phyloP scores from a whole-genome alignment of 2,329 filamentous ascomycete genomes.

The Diaporthe citriasiana region DNA sequence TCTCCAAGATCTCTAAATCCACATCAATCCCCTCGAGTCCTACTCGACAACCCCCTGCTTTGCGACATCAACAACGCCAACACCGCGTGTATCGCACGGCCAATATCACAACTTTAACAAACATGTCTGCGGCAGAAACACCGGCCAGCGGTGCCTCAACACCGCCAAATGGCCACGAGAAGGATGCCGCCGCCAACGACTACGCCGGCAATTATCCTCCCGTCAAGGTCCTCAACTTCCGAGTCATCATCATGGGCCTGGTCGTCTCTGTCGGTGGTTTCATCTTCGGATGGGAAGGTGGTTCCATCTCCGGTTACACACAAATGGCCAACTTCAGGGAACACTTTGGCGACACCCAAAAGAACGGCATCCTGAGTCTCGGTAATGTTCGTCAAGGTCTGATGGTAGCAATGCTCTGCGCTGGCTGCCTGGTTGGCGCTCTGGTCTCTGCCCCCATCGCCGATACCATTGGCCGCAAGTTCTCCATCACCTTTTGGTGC shows the following conservation, averaged over 20 bases:
- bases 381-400: constrained; percentile 42
- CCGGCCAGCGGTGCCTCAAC: constrained; percentile 40
- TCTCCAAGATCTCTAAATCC: constrained; percentile 13
- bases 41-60: constrained; percentile 14
- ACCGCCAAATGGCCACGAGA: constrained; percentile 40
- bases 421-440: constrained; percentile 58
- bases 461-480: constrained; percentile 70
- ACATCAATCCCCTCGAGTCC: constrained; percentile 1
- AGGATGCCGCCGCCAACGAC: constrained; percentile 6
- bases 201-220: constrained; percentile 40
- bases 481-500: constrained; percentile 66
- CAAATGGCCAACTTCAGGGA: constrained; percentile 41
- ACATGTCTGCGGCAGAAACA: constrained; percentile 38
- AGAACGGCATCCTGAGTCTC: constrained; percentile 29
- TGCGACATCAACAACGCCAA: constrained; percentile 29
- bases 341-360: constrained; percentile 35
- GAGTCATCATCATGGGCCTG: constrained; percentile 41
- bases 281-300: constrained; percentile 44
- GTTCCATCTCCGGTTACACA: constrained; percentile 42
- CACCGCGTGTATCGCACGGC: constrained; percentile 23
- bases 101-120: constrained; percentile 18
- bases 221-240: constrained; percentile 40
- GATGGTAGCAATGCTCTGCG: constrained; percentile 42
- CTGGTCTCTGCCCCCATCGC: constrained; percentile 67
- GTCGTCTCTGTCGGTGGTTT: constrained; percentile 43